phyloP scores from a whole-genome alignment of 2,329 filamentous ascomycete species.

The Stemphylium vesicarium region DNA sequence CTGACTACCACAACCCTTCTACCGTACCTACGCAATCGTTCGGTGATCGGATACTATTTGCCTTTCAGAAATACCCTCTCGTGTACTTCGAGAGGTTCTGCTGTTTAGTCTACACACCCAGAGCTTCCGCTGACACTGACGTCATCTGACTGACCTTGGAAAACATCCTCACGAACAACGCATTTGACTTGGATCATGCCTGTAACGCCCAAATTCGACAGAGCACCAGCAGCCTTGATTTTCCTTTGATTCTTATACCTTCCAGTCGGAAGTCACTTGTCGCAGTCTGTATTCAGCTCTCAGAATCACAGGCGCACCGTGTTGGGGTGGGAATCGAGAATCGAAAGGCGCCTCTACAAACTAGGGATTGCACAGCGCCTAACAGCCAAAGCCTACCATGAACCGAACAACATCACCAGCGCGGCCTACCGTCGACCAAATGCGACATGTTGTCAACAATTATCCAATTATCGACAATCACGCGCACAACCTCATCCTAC shows the following conservation, averaged over 20 bases:
- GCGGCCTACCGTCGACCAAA: slow-evolving; percentile 38
- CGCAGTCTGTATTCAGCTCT: background rate
- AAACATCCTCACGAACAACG: slow-evolving; percentile 5
- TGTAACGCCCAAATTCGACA: background rate
- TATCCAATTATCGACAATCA: slow-evolving; percentile 75
- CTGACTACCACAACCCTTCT: background rate
- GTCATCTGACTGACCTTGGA: slow-evolving; percentile 15
- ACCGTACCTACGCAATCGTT: background rate
- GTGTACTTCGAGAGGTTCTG: background rate
- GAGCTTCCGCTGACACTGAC: slow-evolving; percentile 7
- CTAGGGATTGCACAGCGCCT: background rate
- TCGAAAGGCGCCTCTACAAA: background rate
- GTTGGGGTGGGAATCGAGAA: background rate
- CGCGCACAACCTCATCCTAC: slow-evolving; percentile 70
- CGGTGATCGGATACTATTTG: background rate
- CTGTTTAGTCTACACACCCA: background rate
- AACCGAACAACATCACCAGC: slow-evolving; percentile 20
- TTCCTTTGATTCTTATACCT: background rate
- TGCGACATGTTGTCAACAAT: slow-evolving; percentile 43
- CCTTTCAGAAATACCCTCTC: background rate
- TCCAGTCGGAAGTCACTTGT: background rate
- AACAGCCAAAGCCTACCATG: slow-evolving; percentile 18
- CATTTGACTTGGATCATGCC: slow-evolving; percentile 10
- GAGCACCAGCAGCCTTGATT: background rate
- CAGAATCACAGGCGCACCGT: background rate